These are phyloP conservation scores for Xylaria sp. DNA, from an alignment of 2,329 filamentous ascomycete species.

Conservation along the genomic window DNA sequence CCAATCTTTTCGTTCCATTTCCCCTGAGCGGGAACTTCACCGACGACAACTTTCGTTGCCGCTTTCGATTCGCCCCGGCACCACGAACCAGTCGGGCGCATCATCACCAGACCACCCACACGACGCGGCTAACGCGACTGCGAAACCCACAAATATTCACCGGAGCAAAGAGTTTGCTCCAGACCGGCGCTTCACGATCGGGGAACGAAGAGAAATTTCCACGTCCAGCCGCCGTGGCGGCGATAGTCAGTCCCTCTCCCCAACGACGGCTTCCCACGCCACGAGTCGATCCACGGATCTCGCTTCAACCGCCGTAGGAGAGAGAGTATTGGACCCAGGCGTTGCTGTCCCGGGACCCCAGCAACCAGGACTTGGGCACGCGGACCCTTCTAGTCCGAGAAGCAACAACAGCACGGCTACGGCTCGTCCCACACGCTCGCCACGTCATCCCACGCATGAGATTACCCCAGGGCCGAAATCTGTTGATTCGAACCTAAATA, in stretches of 20 bases:
- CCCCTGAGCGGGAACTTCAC: slow-evolving; percentile 16
- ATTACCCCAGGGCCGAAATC: slow-evolving; percentile 22
- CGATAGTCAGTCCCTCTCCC: slow-evolving; percentile 25
- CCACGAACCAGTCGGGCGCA: slow-evolving; percentile 6
- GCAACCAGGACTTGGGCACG: slow-evolving; percentile 12
- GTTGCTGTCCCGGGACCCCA: slow-evolving; percentile 17
- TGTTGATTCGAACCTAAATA: slow-evolving; percentile 17
- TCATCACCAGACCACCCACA: neutral
- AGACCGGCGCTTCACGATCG: neutral
- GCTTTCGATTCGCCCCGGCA: slow-evolving; percentile 2
- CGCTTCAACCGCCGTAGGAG: slow-evolving; percentile 31
- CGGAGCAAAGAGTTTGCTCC: neutral
- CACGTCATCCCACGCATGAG: slow-evolving; percentile 20
- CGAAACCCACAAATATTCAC: neutral
- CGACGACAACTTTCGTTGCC: slow-evolving; percentile 1
- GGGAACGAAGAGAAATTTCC: neutral
- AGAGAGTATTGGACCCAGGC: neutral
- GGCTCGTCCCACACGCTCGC: slow-evolving; percentile 14
- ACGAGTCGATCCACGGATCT: slow-evolving; percentile 21
- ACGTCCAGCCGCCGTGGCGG: slow-evolving; percentile 26
- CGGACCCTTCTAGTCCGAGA: neutral
- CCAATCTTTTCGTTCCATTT: slow-evolving; percentile 17
- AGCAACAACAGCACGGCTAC: slow-evolving; percentile 5
- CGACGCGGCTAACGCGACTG: neutral
- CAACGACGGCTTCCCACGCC: slow-evolving; percentile 35